These are phyloP conservation scores for Rhodotorula toruloides DNA, from an alignment of 768 basidiomycete genomes.

Conservation along the genomic window DNA sequence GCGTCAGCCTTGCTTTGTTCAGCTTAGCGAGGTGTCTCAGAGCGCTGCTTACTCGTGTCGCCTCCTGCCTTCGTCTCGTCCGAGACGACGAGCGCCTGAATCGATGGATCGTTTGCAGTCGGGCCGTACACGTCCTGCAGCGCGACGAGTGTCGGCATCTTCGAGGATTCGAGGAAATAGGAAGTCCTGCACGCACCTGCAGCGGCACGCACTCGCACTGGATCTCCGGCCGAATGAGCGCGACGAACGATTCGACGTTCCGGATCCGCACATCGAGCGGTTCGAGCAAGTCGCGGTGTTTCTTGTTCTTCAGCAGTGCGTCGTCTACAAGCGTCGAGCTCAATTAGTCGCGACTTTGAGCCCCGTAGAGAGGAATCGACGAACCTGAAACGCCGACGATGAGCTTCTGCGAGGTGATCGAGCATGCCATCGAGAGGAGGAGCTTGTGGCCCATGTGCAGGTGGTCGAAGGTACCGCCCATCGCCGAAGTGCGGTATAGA, in stretches of 20 bases:
- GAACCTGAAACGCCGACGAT: constrained; percentile 84
- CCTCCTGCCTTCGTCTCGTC: constrained; percentile 79
- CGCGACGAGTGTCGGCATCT: not conserved
- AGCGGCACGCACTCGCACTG: constrained; percentile 67
- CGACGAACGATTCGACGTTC: constrained; percentile 63
- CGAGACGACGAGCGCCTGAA: constrained; percentile 89
- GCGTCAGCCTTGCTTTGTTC: not conserved
- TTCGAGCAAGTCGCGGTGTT: constrained; percentile 64
- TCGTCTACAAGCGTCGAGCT: constrained; percentile 59
- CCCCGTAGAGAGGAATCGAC: constrained; percentile 23
- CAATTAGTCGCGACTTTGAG: not conserved
- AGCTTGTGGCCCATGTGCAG: constrained; percentile 97
- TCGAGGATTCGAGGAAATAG: not conserved
- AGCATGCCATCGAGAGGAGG: constrained; percentile 82
- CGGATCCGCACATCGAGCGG: constrained; percentile 56
- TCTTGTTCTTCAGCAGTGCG: constrained; percentile 64
- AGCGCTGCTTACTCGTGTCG: constrained; percentile 53
- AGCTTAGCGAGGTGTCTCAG: too few species aligned
- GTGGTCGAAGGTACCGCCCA: constrained; percentile 97
- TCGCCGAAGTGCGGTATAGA: constrained; percentile 58
- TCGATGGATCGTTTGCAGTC: constrained; percentile 74
- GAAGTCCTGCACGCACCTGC: constrained; percentile 45
- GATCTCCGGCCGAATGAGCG: constrained; percentile 63
- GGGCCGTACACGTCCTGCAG: constrained; percentile 77
- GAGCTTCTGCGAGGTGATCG: constrained; percentile 70